Percentiles rank a stretch among this genome's conserved stretches.
These are phyloP conservation scores for Alternaria brassicae DNA, from an alignment of 2,329 filamentous ascomycete species.

Conservation along the genomic window DNA sequence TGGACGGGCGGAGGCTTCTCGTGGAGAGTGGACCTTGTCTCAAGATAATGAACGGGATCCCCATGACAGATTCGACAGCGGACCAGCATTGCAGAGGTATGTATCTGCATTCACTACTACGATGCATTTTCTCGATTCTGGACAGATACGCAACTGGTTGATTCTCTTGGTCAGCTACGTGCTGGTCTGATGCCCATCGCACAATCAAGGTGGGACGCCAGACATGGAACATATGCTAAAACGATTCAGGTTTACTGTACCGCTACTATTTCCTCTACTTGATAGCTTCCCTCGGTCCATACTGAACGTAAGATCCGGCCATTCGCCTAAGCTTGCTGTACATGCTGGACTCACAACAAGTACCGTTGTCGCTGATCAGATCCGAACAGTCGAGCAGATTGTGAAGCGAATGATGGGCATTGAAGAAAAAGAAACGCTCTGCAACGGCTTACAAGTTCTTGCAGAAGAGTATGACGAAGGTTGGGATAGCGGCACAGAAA, in stretches of 20 bases:
- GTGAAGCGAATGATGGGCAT: conserved; percentile 69
- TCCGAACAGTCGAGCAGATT: conserved; percentile 71
- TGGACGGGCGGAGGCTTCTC: conserved; percentile 49
- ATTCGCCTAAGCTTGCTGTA: conserved; percentile 54
- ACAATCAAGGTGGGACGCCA: not conserved
- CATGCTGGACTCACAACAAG: conserved; percentile 72
- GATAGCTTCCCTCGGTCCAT: conserved; percentile 81
- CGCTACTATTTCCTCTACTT: conserved; percentile 75
- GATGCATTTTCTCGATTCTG: not conserved
- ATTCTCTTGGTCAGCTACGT: not conserved
- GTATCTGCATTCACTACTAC: conserved; percentile 13
- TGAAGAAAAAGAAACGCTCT: conserved; percentile 84
- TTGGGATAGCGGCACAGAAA: conserved; percentile 73
- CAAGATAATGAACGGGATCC: conserved; percentile 40
- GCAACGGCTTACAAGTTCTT: conserved; percentile 80
- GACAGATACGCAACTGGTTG: not conserved
- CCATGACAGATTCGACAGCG: conserved; percentile 46
- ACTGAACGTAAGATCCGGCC: conserved; percentile 60
- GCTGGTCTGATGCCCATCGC: not conserved
- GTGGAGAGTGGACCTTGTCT: conserved; percentile 49
- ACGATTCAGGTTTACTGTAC: conserved; percentile 56
- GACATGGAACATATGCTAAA: conserved; percentile 18
- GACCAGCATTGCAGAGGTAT: conserved; percentile 48
- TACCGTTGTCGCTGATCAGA: conserved; percentile 71
- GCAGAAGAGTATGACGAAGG: conserved; percentile 89